Evolutionary conservation across 495 filamentous ascomycete species (phyloP), one percentile per base, ranked within the genome.

Genomic region (Penicillium parvum): DNA sequence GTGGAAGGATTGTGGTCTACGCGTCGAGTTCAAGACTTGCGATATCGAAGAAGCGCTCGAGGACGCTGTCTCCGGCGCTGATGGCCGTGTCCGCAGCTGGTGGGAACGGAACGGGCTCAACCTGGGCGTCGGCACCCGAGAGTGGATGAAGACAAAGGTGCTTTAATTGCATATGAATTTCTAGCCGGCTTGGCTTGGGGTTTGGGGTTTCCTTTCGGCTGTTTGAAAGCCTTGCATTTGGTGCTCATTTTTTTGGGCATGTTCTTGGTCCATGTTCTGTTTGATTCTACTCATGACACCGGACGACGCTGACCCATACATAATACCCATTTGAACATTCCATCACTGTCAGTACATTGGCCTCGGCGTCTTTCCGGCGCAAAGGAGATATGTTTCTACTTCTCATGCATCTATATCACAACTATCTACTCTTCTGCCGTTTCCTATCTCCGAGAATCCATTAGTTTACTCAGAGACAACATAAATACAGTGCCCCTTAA

Each of bases 41-140:
- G 88, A 95, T 68, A 88, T 96, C 48, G 90, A 96, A 60, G 90
- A 95, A 65, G 90, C 90, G 7, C 69, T 96, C 42, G 90, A 96
- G 60, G 90, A 95, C 55, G 83, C 82, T 15, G 72, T 82, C 45
- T 63, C 73, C 52, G 66, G 71, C 32, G 65, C 76, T 40, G 83
- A 83, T 48, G 74, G 76, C 30, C 77, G 77, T 32, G 88, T 94
- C 9, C 75, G 84, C 38, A 68, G 71, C 43, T 96, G 90, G 90
- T 96, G 90, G 90, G 81, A 85, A n/a, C 71, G 73, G 49, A 94
- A 95, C 57, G 90, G 90, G 2, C 65, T 95, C 40, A 94, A 94
- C 55, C 64, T 95, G 19, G 89, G 90, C 0, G 74, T 95, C 15
- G 84, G 84, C 0, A 91, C 88, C 35, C 86, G 83, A 50, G 90